Evolutionary conservation across 352 stramenopile species (phyloP), one percentile per base, ranked within the genome.

Genomic region (Pythium dissimile): DNA sequence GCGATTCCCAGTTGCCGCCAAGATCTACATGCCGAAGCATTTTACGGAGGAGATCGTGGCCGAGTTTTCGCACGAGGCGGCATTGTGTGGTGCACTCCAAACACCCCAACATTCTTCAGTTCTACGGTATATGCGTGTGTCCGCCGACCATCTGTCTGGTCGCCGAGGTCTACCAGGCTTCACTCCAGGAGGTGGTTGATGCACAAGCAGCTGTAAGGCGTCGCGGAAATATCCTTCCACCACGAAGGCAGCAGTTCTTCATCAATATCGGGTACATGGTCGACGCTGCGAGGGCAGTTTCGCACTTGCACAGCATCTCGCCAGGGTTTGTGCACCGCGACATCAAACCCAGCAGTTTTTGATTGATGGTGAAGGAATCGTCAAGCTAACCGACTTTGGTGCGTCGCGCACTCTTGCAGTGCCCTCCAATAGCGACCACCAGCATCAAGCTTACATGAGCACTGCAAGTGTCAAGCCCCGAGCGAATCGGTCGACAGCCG

Each of bases 271-370:
- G 50, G 2, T 74, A 71, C 54, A 79, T 77, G 65, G 51, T 83
- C 12, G 76, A 86, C 28, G 70, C 70, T 1, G 62, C 71, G 10
- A 53, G 75, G 1, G 55, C 74, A 2, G 57, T 84, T 3, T 71
- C 74, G 20, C 80, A 80, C 44, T 24, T 84, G n/a, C 74, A 84
- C 38, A 79, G 67, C 44, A 80, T 81, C 47, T 72, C 74, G 18
- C 74, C 74, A 4, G 28, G 71, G 8, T 80, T 84, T 24, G 34
- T 84, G 18, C 74, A 84, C 52, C 62, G 74, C 11, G 70, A 81
- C n/a, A 81, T 84, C 67, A 79, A 72, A 24, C 74, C 74, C 18
- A 61, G 67, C 2, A 92, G 87, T 89, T 91, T 37, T 64, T 90
- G 6, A 54, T 89, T 2, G 52, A 67, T 28, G 32, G 41, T 1